Conservation (phyloP, 108 stramenopile species). For the Skeletonema potamos region DNA sequence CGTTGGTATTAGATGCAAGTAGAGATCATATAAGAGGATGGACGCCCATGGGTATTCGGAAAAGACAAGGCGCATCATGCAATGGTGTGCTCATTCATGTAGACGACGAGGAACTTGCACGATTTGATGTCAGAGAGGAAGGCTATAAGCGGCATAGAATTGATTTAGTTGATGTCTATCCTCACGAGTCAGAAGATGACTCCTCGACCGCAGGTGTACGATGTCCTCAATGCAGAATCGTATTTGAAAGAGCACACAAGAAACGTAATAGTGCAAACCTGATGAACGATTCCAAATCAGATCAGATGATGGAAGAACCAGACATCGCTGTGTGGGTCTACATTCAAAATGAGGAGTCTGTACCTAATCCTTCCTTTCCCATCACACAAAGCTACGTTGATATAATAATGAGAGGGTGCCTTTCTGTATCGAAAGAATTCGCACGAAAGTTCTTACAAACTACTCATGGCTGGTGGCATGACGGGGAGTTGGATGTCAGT, state of each 20-base stretch:
- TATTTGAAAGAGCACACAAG: slow-evolving; percentile 24
- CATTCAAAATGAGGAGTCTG: slow-evolving; percentile 34
- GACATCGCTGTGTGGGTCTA: slow-evolving; percentile 65
- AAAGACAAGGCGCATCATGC: slow-evolving; percentile 44
- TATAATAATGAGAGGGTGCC: slow-evolving; percentile 67
- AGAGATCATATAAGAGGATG: slow-evolving; percentile 19
- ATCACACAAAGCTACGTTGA: slow-evolving; percentile 76
- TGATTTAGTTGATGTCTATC: slow-evolving; percentile 34
- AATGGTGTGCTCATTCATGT: slow-evolving; percentile 63
- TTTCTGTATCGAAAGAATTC: slow-evolving; percentile 57
- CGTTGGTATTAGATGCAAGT: neutral
- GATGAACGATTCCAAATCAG: neutral
- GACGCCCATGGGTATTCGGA: slow-evolving; percentile 67
- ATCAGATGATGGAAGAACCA: neutral
- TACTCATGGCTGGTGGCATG: slow-evolving; percentile 69
- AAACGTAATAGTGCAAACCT: slow-evolving; percentile 5
- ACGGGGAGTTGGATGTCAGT: slow-evolving; percentile 5
- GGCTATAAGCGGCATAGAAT: slow-evolving; percentile 58
- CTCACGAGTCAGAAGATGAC: slow-evolving; percentile 8
- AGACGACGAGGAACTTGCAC: slow-evolving; percentile 45
- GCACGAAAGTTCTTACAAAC: slow-evolving; percentile 49
- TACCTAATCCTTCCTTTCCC: slow-evolving; percentile 47
- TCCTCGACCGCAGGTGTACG: neutral
- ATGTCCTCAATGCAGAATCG: slow-evolving; percentile 24
- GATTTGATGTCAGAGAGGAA: slow-evolving; percentile 64